Evolutionary conservation across 2,329 filamentous ascomycete genomes (phyloP), one percentile per base, ranked within the genome.

Genomic region (Albophoma yamanashiensis): DNA sequence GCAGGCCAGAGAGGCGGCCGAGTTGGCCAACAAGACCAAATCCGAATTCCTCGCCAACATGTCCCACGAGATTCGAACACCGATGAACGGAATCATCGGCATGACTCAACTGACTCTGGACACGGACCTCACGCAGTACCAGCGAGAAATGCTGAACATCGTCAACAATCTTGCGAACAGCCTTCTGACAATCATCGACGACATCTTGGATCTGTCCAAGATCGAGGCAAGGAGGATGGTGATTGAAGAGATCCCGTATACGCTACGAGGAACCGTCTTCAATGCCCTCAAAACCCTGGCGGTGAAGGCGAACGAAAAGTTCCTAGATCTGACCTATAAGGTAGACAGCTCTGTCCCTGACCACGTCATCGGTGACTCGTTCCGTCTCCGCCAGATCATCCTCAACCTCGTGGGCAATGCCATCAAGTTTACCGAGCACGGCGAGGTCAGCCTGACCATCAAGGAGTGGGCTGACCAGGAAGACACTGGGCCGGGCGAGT

Each of bases 11-110:
- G 93, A 97, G 75, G 92, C 93, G 55, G 94, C 94, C 68, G 94
- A 99, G 73, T 79, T 97, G 71, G 94, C 94, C 64, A 97, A 97
- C 79, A 93, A 95, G 76, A 97, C 93, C 50, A 99, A 99, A 72
- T 97, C 93, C 12, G 94, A 97, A 71, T 99, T 99, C 79, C 79
- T 99, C 62, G 94, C 94, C 62, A 99, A 99, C 73, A 97, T 97
- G 93, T 96, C 91, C 55, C 93, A 97, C 82, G 93, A 97, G 75
- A 97, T 97, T 67, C 85, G 93, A 71, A 99, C 94, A 42, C 94
- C 92, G 1, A 96, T 96, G 83, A 96, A 97, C 77, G 92, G 92
- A 67, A 97, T 97, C 71, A 96, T 97, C 67, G 92, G 92, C 69
- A 97, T 97, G 93, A 97, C 92, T 3, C 92, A 97, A 73, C 81